These are phyloP conservation scores for Fomitopsis pinicola DNA, from an alignment of 1,284 basidiomycete species.

Conservation along the genomic window DNA sequence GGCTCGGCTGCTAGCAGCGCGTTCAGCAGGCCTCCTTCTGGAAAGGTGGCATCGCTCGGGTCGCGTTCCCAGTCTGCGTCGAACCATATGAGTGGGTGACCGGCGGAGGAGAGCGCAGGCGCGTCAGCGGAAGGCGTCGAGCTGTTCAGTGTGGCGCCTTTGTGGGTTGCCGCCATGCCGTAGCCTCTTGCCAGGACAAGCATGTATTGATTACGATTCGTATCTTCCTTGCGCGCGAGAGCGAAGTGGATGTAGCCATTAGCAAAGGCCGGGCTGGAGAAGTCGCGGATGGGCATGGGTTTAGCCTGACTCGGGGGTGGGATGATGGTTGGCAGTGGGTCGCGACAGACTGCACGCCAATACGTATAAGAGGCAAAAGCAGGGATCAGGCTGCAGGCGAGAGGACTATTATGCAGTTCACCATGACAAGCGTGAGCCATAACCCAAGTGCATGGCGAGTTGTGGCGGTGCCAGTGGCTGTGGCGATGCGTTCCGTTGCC, in stretches of 20 bases:
- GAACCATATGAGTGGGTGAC: background rate
- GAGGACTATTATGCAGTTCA: no score
- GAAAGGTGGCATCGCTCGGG: background rate
- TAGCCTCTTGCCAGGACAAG: background rate
- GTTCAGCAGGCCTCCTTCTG: background rate
- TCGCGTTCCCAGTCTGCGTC: background rate
- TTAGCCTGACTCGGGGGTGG: background rate
- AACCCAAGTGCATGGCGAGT: no score
- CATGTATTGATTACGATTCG: background rate
- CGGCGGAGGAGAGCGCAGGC: background rate
- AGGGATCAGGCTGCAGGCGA: no score
- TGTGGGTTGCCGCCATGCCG: background rate
- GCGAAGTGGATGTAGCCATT: background rate
- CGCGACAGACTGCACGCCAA: no score
- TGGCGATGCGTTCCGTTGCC: no score
- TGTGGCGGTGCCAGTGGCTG: no score
- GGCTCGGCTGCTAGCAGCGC: background rate
- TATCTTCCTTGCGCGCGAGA: background rate
- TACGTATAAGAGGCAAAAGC: no score
- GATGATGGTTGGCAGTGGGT: background rate
- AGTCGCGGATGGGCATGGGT: background rate
- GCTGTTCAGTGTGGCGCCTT: background rate
- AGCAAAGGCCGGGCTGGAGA: background rate
- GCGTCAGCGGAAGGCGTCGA: background rate
- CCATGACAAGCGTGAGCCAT: no score